Evolutionary conservation across 495 filamentous ascomycete genomes (phyloP), one percentile per base, ranked within the genome.

Genomic region (Aspergillus kassunensis): DNA sequence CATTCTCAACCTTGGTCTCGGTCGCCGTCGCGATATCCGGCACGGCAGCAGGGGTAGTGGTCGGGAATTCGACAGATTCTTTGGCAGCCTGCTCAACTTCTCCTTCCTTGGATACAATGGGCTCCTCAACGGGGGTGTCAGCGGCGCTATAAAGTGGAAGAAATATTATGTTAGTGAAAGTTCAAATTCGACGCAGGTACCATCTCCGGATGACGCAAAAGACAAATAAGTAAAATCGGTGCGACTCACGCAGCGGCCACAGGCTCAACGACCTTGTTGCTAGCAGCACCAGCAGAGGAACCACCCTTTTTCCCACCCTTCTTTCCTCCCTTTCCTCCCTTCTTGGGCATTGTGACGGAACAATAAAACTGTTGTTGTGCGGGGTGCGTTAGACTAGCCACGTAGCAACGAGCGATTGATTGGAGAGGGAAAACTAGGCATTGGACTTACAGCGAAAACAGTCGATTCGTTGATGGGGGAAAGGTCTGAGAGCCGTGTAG

Each of bases 191-290:
- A 12, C 39, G 29, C 27, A 11, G 29, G 18, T 20, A 7, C 41
- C 21, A 19, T 35, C 25, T 35, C 16, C 10, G 15, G 41, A 53
- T 53, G 42, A 53, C 51, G 42, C 42, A 53, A 46, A n/a, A 36
- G 34, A 53, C 33, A 31, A n/a, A 31, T 16, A 29, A 6, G 21
- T 11, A 27, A 35, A 43, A 16, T 13, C 19, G 27, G 19, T 35
- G 29, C 34, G 33, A 70, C 72, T 71, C 63, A 80, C 77, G 72
- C 53, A 21, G 74, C 53, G 52, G 68, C 67, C 62, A 74, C 73
- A 23, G 68, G 59, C 34, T 66, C 62, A 9, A 61, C 56, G 42
- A 44, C 59, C 51, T 65, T 65, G 57, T 72, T 69, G 45, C 56
- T 58, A 27, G 60, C 63, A 21, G 66, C 66, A 6, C 61, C 63